A percentile compares a stretch with the other conserved stretches of the same genome.
Evolutionary conservation across 2,329 filamentous ascomycete species (phyloP).

Genomic region (Sporothrix globosa): DNA sequence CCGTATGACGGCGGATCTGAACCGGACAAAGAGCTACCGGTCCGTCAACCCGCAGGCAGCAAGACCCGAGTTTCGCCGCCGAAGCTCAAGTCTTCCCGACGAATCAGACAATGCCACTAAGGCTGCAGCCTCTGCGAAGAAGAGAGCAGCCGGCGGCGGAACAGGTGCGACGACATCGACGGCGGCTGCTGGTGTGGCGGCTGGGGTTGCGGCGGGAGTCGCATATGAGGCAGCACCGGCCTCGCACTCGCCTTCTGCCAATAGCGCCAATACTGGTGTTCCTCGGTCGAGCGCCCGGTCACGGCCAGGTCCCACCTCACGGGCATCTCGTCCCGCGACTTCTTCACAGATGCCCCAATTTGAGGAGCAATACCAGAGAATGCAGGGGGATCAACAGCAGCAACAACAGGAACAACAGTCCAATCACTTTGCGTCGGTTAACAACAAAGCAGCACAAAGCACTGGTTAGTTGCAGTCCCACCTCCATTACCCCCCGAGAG

Average conservation of each 20-base stretch:
- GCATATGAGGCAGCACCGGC: neutral
- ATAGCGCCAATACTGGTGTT: slow-evolving; percentile 25
- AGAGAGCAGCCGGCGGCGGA: neutral
- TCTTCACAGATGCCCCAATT: slow-evolving; percentile 34
- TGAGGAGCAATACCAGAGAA: slow-evolving; percentile 33
- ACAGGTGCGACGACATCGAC: no score
- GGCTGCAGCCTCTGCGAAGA: slow-evolving; percentile 17
- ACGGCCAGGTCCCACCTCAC: slow-evolving; percentile 17
- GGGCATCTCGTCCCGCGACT: neutral
- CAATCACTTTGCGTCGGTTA: slow-evolving; percentile 21
- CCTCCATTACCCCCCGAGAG: neutral
- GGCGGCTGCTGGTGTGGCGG: neutral
- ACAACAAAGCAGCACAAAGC: slow-evolving; percentile 11
- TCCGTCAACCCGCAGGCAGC: slow-evolving; percentile 39
- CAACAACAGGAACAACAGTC: slow-evolving; percentile 26
- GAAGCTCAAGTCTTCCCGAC: slow-evolving; percentile 43
- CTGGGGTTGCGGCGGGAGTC: slow-evolving; percentile 1
- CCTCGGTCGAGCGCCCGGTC: slow-evolving; percentile 23
- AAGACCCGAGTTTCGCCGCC: slow-evolving; percentile 38
- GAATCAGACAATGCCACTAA: slow-evolving; percentile 40
- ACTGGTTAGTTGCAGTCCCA: neutral
- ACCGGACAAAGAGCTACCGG: slow-evolving; percentile 53
- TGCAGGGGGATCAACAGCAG: slow-evolving; percentile 27
- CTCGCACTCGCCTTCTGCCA: slow-evolving; percentile 6
- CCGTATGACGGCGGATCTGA: slow-evolving; percentile 42